Conservation (phyloP, 2,329 filamentous ascomycete species). For the Aspergillaceae sp. region DNA sequence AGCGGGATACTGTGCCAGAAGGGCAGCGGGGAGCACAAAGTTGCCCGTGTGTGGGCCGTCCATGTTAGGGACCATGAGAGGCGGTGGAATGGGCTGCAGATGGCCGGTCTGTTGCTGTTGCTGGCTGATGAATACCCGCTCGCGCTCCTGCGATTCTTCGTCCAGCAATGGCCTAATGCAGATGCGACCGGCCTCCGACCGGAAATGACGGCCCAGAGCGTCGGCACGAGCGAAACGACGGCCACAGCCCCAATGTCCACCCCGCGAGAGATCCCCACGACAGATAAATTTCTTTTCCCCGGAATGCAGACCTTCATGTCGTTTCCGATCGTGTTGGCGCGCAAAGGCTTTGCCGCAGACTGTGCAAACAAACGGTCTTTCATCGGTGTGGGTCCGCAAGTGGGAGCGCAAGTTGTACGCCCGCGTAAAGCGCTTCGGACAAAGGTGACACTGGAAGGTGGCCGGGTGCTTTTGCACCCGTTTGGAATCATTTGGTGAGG, state of each 20-base stretch:
- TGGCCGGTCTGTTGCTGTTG: slow-evolving; percentile 58
- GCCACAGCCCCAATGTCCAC: slow-evolving; percentile 84
- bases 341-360: slow-evolving; percentile 97
- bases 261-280: slow-evolving; percentile 76
- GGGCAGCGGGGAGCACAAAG: slow-evolving; percentile 71
- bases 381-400: slow-evolving; percentile 90
- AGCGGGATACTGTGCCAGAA: slow-evolving; percentile 86
- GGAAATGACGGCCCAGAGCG: slow-evolving; percentile 86
- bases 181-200: slow-evolving; percentile 87
- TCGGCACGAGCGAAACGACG: slow-evolving; percentile 90
- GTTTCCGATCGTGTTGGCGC: slow-evolving; percentile 91
- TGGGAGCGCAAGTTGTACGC: slow-evolving; percentile 96
- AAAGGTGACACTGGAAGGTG: slow-evolving; percentile 89
- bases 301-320: slow-evolving; percentile 90
- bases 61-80: slow-evolving; percentile 53
- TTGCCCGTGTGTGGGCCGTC: slow-evolving; percentile 50
- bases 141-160: slow-evolving; percentile 78
- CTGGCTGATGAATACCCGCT: slow-evolving; percentile 66
- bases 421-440: slow-evolving; percentile 90
- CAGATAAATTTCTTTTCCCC: slow-evolving; percentile 99
- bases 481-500: slow-evolving; percentile 54
- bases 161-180: slow-evolving; percentile 97
- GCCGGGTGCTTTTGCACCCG: slow-evolving; percentile 96
- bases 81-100: slow-evolving; percentile 48
- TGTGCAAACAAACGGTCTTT: slow-evolving; percentile 92